Evolutionary conservation across 2,329 filamentous ascomycete genomes (phyloP), one percentile per base, ranked within the genome.

Genomic region (Colletotrichum cordylinicola): DNA sequence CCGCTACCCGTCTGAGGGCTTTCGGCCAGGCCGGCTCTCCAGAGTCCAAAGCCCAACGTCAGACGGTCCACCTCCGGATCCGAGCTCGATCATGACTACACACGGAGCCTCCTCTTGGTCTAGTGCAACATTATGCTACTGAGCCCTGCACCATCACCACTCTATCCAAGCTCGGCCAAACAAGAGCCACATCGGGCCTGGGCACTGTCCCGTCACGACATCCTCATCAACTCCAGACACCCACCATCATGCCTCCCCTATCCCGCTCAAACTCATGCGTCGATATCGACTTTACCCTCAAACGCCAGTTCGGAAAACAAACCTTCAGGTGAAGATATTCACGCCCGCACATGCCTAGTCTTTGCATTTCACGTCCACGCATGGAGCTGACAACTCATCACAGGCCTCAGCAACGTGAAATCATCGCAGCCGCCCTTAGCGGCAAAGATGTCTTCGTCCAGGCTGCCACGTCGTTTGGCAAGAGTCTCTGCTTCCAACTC

Each of bases 391-490:
- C 56, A 31, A 58, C 16, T 33, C n/a, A 62, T 8, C n/a, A 29
- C 24, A 76, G 74, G 29, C 95, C 96, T 13, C 88, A 94, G 48
- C 96, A 98, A 82, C 92, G 95, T 75, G 96, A 98, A 81, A 96
- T 98, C 72, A 96, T 98, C 71, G 89, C 90, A 74, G 94, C 95
- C 9, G 94, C 95, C 4, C 88, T 98, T 10, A 91, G 94, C 72
- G 94, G 95, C 18, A 90, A 96, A 77, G 96, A 98, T 93, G 94
- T 98, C 58, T 98, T 98, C 82, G 90, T 98, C 1, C 96, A 98
- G 84, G 96, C 96, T 62, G 94, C 94, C 70, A 96, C 94, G 4
- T 95, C 94, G 12, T 98, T 98, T 83, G 96, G 96, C 56, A 98
- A 98, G 85, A 98, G 95, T 81, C 85, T 98, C 69, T 98, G 96